Conservation (phyloP, 2,329 filamentous ascomycete genomes). For the Fusarium sororula region DNA sequence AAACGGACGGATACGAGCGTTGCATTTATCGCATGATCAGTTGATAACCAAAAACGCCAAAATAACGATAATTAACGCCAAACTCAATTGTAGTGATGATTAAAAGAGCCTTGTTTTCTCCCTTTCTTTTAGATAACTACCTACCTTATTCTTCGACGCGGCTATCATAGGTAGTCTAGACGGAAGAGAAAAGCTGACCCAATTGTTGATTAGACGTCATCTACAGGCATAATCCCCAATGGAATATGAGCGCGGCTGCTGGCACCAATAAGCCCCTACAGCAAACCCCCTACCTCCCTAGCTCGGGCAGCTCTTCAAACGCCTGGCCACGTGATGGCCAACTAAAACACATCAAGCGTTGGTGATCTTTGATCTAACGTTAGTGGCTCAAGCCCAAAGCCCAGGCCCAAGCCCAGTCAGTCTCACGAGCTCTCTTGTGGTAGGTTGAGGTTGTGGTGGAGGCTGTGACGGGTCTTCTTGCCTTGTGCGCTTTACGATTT, state of each 20-base stretch:
- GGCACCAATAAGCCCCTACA: slow-evolving; percentile 12
- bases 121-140: background rate
- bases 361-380: slow-evolving; percentile 4
- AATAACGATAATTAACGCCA: background rate
- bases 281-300: background rate
- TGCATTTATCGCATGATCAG: background rate
- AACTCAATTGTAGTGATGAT: background rate
- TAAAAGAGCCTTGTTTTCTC: background rate
- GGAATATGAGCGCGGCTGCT: slow-evolving; percentile 27
- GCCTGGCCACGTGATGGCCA: slow-evolving; percentile 38
- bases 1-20: background rate
- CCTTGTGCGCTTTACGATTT: slow-evolving; percentile 33
- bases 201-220: slow-evolving; percentile 26
- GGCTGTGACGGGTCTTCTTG: slow-evolving; percentile 26
- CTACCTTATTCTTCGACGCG: background rate
- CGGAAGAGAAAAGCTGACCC: background rate
- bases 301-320: slow-evolving; percentile 3
- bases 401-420: background rate
- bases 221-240: slow-evolving; percentile 5
- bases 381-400: slow-evolving; percentile 9
- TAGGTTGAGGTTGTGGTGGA: slow-evolving; percentile 23
- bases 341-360: slow-evolving; percentile 3
- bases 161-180: background rate
- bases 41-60: background rate
- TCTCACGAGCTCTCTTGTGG: slow-evolving; percentile 28